Evolutionary conservation across 2,329 filamentous ascomycete species (phyloP), one percentile per base, ranked within the genome.

Genomic region (Talaromyces piceae): DNA sequence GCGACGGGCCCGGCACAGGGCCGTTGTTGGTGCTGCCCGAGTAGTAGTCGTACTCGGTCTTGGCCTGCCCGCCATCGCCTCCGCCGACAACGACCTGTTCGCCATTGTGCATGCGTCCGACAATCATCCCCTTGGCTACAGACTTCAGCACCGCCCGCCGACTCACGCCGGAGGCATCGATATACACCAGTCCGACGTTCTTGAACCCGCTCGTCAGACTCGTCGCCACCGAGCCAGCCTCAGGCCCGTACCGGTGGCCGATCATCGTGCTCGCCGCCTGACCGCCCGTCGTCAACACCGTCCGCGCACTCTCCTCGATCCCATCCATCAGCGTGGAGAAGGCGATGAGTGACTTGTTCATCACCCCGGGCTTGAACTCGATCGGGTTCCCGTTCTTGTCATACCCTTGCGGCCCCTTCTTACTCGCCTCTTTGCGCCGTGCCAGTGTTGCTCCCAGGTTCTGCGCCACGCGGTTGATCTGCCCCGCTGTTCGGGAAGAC

Each of bases 291-390:
- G 79, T 81, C 26, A 98, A 77, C 26, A 98, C 74, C 56, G 82
- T 87, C 49, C 86, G 85, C 1, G 89, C 87, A 1, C 88, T 87
- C 59, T 95, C 86, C 59, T 95, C 91, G 53, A 97, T 87, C 31
- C 93, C 93, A 62, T 98, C 93, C 22, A 90, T 88, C 41, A 98
- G 82, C 2, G 93, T 98, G 33, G 87, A 89, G 68, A 97, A 97
- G 0, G 93, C 93, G 75, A 98, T 97, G 74, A 98, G 76, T 56
- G 85, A 90, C 77, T 95, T 96, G 73, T 98, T 98, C 58, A 98
- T 73, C 26, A 98, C 73, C 4, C 93, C 91, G 0, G 93, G 91
- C 71, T 95, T 95, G 72, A 93, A 94, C 16, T 74, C 71, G 16
- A 75, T 69, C 3, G 78, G 76, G 47, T 83, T 82, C 30, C 88